Base-by-base conservation (phyloP, 257 asterid species). In the Scutellaria minor region DNA sequence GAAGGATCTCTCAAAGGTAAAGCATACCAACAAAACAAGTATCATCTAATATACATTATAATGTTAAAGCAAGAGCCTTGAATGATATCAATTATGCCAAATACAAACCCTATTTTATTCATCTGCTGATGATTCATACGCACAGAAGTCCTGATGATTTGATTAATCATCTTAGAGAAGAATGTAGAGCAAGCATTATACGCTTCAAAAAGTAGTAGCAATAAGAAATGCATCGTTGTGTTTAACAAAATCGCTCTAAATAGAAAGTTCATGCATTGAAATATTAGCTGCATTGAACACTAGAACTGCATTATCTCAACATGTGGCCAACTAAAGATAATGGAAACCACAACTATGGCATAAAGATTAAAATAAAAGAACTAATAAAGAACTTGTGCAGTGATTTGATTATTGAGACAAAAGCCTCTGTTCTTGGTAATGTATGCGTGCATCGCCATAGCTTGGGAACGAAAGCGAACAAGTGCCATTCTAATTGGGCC, bases 391-490 rank as follows among this genome's bases (percentile, higher is more conserved):
- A 89, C 79, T 79, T 81, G 89, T 60, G 89, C 80, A 7, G 70
- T 63, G 78, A 94, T 70, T 80, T 89, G 94, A 66, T 58, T 81
- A 70, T 91, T 91, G 77, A 86, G 92, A 79, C 89, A 82, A 65
- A 83, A 88, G 68, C 89, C 90, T 80, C 84, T 70, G 79, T 94
- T 89, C 88, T 89, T 94, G 66, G 93, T 85, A 27, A 87, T 77
- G 70, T 61, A 87, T 4, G 97, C 93, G 63, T 89, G 96, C 81
- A 81, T 75, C 6, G 99, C 99, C 45, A 79, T 72, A n/a, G 87
- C 79, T 64, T 66, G 85, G 41, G 97, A 85, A 4, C 95, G 87
- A 80, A 94, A 94, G 10, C 72, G 79, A 79, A 85, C 90, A 44
- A 86, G 75, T 11, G 86, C 96, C 84, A 80, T 76, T 79, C 84